These are phyloP conservation scores for Zoysia japonica DNA, from an alignment of 176 grass and related monocot species.

Conservation along the genomic window DNA sequence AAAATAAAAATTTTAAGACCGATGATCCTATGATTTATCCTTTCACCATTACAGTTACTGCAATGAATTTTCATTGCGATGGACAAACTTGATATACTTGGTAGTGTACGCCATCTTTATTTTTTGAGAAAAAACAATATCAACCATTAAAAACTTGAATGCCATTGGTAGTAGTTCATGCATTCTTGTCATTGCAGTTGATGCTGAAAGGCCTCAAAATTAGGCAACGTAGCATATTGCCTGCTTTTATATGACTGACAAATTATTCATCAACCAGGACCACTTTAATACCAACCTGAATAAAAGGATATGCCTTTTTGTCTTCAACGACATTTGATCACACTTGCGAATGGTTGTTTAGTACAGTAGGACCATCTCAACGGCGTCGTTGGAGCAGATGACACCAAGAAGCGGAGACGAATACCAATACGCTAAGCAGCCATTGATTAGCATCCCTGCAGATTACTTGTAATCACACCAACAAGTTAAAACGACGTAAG, in stretches of 20 bases:
- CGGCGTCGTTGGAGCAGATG: too few species aligned
- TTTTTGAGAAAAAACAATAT: background rate
- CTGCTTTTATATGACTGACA: background rate
- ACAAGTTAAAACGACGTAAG: background rate
- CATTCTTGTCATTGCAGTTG: constrained; percentile 30
- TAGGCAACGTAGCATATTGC: background rate
- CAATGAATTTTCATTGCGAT: background rate
- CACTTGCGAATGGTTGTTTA: too few species aligned
- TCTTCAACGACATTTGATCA: too few species aligned
- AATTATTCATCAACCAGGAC: background rate
- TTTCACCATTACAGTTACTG: background rate
- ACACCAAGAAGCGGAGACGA: background rate
- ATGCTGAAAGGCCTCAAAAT: background rate
- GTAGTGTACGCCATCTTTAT: background rate
- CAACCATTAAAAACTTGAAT: background rate
- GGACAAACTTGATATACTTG: background rate
- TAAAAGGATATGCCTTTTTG: too few species aligned
- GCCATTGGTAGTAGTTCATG: constrained; percentile 20
- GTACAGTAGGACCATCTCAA: too few species aligned
- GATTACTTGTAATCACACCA: background rate
- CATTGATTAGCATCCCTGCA: constrained; percentile 9
- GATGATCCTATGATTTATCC: too few species aligned
- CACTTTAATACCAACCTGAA: too few species aligned
- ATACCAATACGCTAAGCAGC: constrained; percentile 18
- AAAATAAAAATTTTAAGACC: too few species aligned